Base-by-base conservation (phyloP, 805 yeast species). In the Candida nitratophila region DNA sequence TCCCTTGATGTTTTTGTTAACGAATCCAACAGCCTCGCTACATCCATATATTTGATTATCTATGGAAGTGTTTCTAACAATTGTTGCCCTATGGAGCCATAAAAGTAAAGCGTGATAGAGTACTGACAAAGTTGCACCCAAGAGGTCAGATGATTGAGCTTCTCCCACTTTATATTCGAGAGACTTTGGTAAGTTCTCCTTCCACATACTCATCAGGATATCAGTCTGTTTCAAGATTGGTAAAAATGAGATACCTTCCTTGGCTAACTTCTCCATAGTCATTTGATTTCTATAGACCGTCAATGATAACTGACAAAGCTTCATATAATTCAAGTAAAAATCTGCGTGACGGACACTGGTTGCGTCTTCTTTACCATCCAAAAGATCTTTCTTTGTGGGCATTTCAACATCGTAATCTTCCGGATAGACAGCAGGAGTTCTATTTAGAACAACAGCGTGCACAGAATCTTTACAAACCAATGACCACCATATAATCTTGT, bases 401-500 rank as follows among this genome's bases (percentile, higher is more conserved):
- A 81, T 79, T n/a, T 83, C 81, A 16, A 86, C 87, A 57, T 86
- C 90, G 54, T 83, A 78, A 53, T 83, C 90, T 36, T 77, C 80
- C 44, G 81, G 66, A 55, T 81, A 83, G 41, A 86, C 81, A 44
- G 74, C 70, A 26, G 77, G 65, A 0, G 95, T 91, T 44, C 93
- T 68, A 17, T 93, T 91, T 59, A 81, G 75, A 40, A 76, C 67
- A 50, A 85, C 84, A 6, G 90, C 78, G 10, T 76, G 76, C 37
- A 73, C 69, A 7, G 86, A 64, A 59, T 85, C 95, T 52, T 83
- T 77, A 15, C 21, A 19, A 9, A 29, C 14, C 46, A 74, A 74
- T 59, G 81, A 83, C 95, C 95, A 85, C 90, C 90, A 86, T 15
- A 83, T 69, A 35, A 89, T 67, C 50, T 82, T 73, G 73, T 83